A percentile compares a stretch with the other conserved stretches of the same genome.
These are phyloP conservation scores for Suillus discolor DNA, from an alignment of 768 basidiomycete species.

Conservation along the genomic window DNA sequence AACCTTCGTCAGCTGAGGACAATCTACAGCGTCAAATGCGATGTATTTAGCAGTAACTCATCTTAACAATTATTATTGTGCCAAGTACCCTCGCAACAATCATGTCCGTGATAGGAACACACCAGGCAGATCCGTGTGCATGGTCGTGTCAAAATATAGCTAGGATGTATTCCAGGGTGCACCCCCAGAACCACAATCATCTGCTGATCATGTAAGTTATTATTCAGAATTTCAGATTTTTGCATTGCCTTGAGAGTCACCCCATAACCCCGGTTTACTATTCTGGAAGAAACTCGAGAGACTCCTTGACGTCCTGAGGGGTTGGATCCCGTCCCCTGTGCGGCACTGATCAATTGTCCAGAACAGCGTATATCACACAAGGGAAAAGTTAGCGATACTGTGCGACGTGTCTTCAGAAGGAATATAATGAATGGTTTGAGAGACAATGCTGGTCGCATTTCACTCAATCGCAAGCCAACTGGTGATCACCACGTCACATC, in stretches of 20 bases:
- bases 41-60: not conserved
- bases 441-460: not conserved
- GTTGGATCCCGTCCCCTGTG: not conserved
- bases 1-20: not conserved
- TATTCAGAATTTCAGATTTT: not conserved
- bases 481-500: not conserved
- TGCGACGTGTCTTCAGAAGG: not conserved
- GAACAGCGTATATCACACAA: not conserved
- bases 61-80: not conserved
- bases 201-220: not conserved
- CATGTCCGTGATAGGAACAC: not conserved
- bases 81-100: not conserved
- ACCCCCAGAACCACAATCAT: not conserved
- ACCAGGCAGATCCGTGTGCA: not conserved
- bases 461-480: not conserved
- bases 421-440: not conserved
- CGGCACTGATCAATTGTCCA: not conserved
- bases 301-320: not conserved
- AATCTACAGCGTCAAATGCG: not conserved
- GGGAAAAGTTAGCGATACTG: not conserved
- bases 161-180: not conserved
- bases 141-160: not conserved
- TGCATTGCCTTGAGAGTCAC: not conserved
- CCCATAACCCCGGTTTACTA: not conserved
- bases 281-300: not conserved